Conservation (phyloP, 768 basidiomycete genomes). For the Mycena kentingensis region DNA sequence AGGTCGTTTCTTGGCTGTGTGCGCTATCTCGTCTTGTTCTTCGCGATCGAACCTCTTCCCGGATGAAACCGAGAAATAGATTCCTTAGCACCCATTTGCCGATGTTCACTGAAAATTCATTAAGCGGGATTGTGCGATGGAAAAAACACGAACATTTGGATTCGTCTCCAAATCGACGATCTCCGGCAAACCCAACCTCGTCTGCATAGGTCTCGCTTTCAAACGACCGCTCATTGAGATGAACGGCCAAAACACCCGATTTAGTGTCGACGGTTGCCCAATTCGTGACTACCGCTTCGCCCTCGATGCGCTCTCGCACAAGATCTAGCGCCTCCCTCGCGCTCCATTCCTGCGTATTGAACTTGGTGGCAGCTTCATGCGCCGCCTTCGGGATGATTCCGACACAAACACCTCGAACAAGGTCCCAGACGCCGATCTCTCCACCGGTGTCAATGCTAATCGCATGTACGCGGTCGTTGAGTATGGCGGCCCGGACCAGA, state of each 20-base stretch:
- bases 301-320: conserved; percentile 90
- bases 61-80: conserved; percentile 77
- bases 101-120: conserved; percentile 67
- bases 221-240: conserved; percentile 85
- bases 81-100: conserved; percentile 91
- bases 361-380: conserved; percentile 54
- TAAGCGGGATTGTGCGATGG: conserved; percentile 5
- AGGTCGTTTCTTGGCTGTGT: conserved; percentile 27
- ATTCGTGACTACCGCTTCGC: conserved; percentile 79
- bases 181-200: conserved; percentile 72
- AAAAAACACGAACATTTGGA: conserved; percentile 63
- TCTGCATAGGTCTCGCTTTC: conserved; percentile 96
- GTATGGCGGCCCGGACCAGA: conserved; percentile 74
- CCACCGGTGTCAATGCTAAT: conserved; percentile 89
- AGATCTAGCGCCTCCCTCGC: conserved; percentile 85
- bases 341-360: conserved; percentile 49
- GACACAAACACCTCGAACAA: conserved; percentile 73
- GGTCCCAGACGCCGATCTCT: conserved; percentile 91
- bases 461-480: conserved; percentile 90
- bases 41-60: conserved; percentile 59
- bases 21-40: conserved; percentile 36
- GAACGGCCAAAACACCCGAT: conserved; percentile 84
- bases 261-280: conserved; percentile 93
- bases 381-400: conserved; percentile 71
- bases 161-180: conserved; percentile 73